Evolutionary conservation across 176 grass and related monocot genomes (phyloP).

Genomic region (Musa acuminata): DNA sequence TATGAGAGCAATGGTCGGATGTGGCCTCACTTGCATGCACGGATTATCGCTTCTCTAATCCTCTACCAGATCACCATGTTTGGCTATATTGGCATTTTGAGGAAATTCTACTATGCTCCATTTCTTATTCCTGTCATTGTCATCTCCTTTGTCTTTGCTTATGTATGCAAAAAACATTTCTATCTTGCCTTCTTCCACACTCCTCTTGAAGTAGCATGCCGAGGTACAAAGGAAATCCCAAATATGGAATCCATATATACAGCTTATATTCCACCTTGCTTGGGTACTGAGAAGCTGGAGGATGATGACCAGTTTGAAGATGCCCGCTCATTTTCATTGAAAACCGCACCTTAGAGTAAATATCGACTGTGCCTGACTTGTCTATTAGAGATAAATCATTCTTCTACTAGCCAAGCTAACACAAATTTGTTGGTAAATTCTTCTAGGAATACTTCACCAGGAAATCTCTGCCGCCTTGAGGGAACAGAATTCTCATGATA

Average conservation of each 20-base stretch:
- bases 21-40: constrained; percentile 90
- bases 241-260: constrained; percentile 58
- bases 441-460: background rate
- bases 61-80: constrained; percentile 88
- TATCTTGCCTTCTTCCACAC: constrained; percentile 43
- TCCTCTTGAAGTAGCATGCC: constrained; percentile 49
- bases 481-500: background rate
- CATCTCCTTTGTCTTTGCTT: constrained; percentile 49
- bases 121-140: constrained; percentile 34
- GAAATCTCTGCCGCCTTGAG: background rate
- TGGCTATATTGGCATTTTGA: constrained; percentile 42
- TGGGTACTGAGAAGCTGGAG: constrained; percentile 57
- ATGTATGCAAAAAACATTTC: constrained; percentile 44
- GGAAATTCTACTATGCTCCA: constrained; percentile 17
- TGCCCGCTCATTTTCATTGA: constrained; percentile 43
- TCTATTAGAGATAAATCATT: constrained; percentile 24
- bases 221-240: constrained; percentile 33
- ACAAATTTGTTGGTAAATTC: background rate
- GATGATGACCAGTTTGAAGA: constrained; percentile 62
- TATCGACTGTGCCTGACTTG: too few species aligned
- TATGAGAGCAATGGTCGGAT: constrained; percentile 82
- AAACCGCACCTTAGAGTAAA: constrained; percentile 38
- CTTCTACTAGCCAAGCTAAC: background rate
- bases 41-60: constrained; percentile 52
- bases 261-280: constrained; percentile 50